Conservation (phyloP, 768 basidiomycete species). For the Antrodiella citrinella region DNA sequence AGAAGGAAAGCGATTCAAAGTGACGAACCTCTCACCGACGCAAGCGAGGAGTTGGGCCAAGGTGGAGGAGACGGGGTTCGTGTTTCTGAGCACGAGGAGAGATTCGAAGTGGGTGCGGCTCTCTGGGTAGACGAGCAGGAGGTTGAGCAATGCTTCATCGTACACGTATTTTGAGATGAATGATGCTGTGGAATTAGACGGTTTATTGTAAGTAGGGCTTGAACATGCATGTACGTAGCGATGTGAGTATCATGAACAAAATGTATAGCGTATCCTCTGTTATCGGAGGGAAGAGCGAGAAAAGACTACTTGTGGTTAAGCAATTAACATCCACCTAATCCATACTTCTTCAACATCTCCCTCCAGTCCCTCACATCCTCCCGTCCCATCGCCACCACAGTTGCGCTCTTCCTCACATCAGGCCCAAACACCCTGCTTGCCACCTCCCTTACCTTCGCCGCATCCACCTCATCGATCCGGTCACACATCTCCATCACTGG, state of each 20-base stretch:
- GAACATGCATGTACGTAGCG: too few relatives aligned
- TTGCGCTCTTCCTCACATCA: slow-evolving; percentile 54
- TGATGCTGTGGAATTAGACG: too few relatives aligned
- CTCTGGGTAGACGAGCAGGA: too few relatives aligned
- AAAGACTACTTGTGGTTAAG: too few relatives aligned
- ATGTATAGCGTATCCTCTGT: too few relatives aligned
- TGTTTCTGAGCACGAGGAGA: slow-evolving; percentile 61
- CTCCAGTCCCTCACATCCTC: slow-evolving; percentile 68
- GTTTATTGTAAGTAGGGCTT: too few relatives aligned
- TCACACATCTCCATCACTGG: slow-evolving; percentile 87
- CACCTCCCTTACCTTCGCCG: slow-evolving; percentile 65
- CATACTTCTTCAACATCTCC: slow-evolving; percentile 60
- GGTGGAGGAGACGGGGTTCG: slow-evolving; percentile 45
- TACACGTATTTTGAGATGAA: too few relatives aligned
- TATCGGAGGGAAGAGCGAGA: too few relatives aligned
- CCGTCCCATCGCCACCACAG: slow-evolving; percentile 78
- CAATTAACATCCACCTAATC: slow-evolving; percentile 48
- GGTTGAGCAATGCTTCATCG: too few relatives aligned
- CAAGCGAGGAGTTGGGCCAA: slow-evolving; percentile 69
- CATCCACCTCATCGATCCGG: slow-evolving; percentile 70
- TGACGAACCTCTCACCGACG: slow-evolving; percentile 67
- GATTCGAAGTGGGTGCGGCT: slow-evolving; percentile 68
- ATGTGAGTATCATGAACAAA: too few relatives aligned
- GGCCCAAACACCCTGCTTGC: slow-evolving; percentile 70
- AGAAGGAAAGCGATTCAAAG: slow-evolving; percentile 59